These are phyloP conservation scores for Suillus variegatus DNA, from an alignment of 768 basidiomycete species.

Conservation along the genomic window DNA sequence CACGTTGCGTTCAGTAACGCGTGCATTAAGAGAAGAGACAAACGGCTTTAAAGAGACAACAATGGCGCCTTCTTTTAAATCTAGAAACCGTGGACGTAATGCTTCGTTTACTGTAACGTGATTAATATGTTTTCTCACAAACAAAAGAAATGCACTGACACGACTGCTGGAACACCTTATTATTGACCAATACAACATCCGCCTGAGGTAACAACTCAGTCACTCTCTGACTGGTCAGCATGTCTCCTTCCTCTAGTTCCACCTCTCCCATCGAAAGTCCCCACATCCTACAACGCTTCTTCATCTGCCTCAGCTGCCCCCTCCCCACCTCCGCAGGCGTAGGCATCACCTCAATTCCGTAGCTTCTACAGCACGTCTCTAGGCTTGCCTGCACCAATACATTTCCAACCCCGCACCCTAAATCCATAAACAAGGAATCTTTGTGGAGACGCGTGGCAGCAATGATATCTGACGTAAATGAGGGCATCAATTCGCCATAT, in stretches of 20 bases:
- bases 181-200: slow-evolving; percentile 90
- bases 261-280: slow-evolving; percentile 75
- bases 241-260: slow-evolving; percentile 83
- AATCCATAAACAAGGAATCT: slow-evolving; percentile 73
- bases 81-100: slow-evolving; percentile 86
- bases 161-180: slow-evolving; percentile 78
- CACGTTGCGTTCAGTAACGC: slow-evolving; percentile 84
- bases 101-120: slow-evolving; percentile 74
- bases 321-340: slow-evolving; percentile 81
- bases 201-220: slow-evolving; percentile 74
- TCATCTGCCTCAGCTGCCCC: slow-evolving; percentile 73
- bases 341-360: slow-evolving; percentile 78
- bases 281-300: slow-evolving; percentile 87
- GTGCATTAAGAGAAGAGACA: slow-evolving; percentile 66
- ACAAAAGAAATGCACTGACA: slow-evolving; percentile 47
- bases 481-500: slow-evolving; percentile 89
- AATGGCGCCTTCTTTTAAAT: slow-evolving; percentile 89
- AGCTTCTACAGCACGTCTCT: slow-evolving; percentile 75
- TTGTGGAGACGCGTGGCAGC: slow-evolving; percentile 49
- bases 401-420: slow-evolving; percentile 87
- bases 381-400: slow-evolving; percentile 80
- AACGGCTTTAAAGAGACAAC: slow-evolving; percentile 90
- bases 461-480: slow-evolving; percentile 60
- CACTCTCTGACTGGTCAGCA: slow-evolving; percentile 69
- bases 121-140: slow-evolving; percentile 7